Base-by-base conservation (phyloP, 75 land plant species). In the Ceratopteris richardii region DNA sequence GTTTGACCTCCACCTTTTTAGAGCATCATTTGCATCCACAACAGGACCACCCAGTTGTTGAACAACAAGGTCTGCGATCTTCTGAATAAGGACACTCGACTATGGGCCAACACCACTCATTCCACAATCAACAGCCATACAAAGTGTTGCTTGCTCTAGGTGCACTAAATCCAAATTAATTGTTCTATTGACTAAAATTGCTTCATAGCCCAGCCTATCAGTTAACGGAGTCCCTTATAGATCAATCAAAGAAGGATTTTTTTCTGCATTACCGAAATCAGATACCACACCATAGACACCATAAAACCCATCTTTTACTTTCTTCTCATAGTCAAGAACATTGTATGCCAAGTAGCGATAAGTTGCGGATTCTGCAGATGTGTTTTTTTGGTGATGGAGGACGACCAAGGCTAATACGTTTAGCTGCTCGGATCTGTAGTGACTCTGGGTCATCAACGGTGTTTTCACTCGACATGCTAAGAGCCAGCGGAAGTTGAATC, bases 31-130 rank as follows among this genome's bases (percentile, higher is more conserved):
- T 24, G 81, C 81, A 85, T 82, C 77, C 50, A 43, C 44, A 63
- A 88, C 93, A 3, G 83, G 76, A 10, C 93, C 93, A 43, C 93
- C 93, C 90, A 88, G 79, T 53, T 67, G 66, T 23, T 74, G 65
- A 56, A 73, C 85, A 66, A 88, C 89, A 41, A 88, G 68, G 47
- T 73, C 67, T 19, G 93, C 90, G 64, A 88, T 62, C 57, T 75
- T 71, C 51, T 85, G 90, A 21, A 82, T 66, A 37, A 88, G 56
- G n/a, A 61, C 24, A 25, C 47, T 0, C 44, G 66, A 57, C 41
- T 56, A 31, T 20, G 51, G 33, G 42, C 73, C 69, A 30, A 28
- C 44, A 0, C 47, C 70, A 58, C 37, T 54, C 36, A 27, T 53
- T 44, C 29, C 42, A 48, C 69, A 66, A 26, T 78, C 77, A 28